Conservation (phyloP, 768 basidiomycete genomes). For the Boletus rubescentipes region DNA sequence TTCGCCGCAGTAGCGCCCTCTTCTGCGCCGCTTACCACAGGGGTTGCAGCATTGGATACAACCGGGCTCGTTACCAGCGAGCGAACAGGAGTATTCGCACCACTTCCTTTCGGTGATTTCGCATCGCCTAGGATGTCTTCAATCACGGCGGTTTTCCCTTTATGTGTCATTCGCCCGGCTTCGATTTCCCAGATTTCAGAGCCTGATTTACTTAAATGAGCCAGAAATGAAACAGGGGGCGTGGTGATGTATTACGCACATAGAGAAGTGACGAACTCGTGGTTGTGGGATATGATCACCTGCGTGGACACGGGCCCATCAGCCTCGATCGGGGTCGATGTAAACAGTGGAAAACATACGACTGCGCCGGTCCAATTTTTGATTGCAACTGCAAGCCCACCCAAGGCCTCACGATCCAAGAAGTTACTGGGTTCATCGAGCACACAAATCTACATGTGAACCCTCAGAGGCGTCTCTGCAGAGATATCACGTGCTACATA, state of each 20-base stretch:
- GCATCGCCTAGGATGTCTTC: slow-evolving; percentile 80
- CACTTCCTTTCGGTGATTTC: slow-evolving; percentile 70
- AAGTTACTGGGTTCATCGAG: slow-evolving; percentile 96
- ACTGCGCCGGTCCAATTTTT: slow-evolving; percentile 93
- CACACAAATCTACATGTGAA: slow-evolving; percentile 55
- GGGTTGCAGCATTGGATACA: slow-evolving; percentile 71
- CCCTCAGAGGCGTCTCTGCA: slow-evolving; percentile 4
- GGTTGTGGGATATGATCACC: slow-evolving; percentile 97
- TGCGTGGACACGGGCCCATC: slow-evolving; percentile 29
- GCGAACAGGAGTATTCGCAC: slow-evolving; percentile 65
- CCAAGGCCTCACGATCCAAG: slow-evolving; percentile 93
- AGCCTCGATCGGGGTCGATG: slow-evolving; percentile 14
- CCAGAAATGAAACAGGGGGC: slow-evolving; percentile 12
- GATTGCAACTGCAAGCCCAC: slow-evolving; percentile 93
- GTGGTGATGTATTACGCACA: slow-evolving; percentile 48
- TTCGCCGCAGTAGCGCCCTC: slow-evolving; percentile 42
- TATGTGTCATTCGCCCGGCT: slow-evolving; percentile 76
- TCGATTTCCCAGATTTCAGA: slow-evolving; percentile 97
- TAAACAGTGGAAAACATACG: slow-evolving; percentile 37
- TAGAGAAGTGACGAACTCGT: slow-evolving; percentile 80
- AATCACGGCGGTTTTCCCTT: slow-evolving; percentile 83
- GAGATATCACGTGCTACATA: slow-evolving; percentile 30
- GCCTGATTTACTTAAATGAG: slow-evolving; percentile 42
- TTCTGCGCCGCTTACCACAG: slow-evolving; percentile 77
- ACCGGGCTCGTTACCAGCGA: slow-evolving; percentile 71